These are phyloP conservation scores for Penicillium psychrosexuale DNA, from an alignment of 2,329 filamentous ascomycete genomes.

Conservation along the genomic window DNA sequence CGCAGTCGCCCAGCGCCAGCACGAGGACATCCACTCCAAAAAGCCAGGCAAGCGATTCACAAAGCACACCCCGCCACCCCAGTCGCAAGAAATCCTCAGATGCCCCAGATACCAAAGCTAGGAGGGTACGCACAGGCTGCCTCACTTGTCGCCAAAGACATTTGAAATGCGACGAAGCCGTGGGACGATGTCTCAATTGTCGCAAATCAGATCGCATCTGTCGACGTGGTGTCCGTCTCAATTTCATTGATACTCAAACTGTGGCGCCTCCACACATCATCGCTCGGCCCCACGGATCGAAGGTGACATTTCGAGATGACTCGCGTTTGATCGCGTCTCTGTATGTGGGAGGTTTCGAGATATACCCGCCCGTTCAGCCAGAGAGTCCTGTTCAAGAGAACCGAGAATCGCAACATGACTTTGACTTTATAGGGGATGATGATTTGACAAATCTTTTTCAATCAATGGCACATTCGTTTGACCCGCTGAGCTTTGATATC, in stretches of 20 bases:
- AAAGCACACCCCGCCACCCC: slow-evolving; percentile 13
- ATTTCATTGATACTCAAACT: slow-evolving; percentile 83
- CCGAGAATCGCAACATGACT: slow-evolving; percentile 20
- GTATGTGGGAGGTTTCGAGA: slow-evolving; percentile 73
- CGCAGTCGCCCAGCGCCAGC: slow-evolving; percentile 9
- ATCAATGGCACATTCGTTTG: slow-evolving; percentile 51
- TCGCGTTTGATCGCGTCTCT: slow-evolving; percentile 87
- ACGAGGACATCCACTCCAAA: slow-evolving; percentile 15
- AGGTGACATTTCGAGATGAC: slow-evolving; percentile 80
- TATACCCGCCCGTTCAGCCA: slow-evolving; percentile 61
- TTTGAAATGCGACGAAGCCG: slow-evolving; percentile 82
- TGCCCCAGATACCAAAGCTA: slow-evolving; percentile 59
- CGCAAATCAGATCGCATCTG: slow-evolving; percentile 81
- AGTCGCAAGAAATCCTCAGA: slow-evolving; percentile 25
- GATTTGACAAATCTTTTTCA: slow-evolving; percentile 48
- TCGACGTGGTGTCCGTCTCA: slow-evolving; percentile 80
- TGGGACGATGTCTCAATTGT: slow-evolving; percentile 70
- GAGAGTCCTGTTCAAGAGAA: slow-evolving; percentile 29
- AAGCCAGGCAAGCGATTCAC: slow-evolving; percentile 17
- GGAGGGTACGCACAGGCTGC: slow-evolving; percentile 83
- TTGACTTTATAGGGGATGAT: slow-evolving; percentile 31
- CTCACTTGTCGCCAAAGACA: slow-evolving; percentile 86
- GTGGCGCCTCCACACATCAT: slow-evolving; percentile 62
- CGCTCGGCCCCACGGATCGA: slow-evolving; percentile 62
- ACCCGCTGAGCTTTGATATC: slow-evolving; percentile 47